Evolutionary conservation across 331 rosid species (phyloP).

Genomic region (Pyracantha coccinea): DNA sequence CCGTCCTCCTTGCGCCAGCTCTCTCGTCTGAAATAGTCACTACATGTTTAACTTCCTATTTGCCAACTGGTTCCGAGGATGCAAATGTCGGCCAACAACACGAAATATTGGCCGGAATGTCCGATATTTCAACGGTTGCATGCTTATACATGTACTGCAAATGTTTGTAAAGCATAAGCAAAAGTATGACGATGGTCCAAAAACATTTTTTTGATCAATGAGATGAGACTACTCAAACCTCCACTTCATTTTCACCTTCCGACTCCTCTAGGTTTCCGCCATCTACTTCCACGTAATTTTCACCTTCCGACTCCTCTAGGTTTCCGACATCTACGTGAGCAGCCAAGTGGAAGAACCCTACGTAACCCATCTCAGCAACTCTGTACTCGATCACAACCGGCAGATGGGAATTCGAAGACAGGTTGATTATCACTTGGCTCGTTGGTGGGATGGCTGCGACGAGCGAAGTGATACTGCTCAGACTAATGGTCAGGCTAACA

Average conservation of each 20-base stretch:
- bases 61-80: not conserved
- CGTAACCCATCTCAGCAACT: conserved; percentile 24
- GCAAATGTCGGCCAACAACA: not conserved
- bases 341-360: not conserved
- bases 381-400: conserved; percentile 61
- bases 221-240: conserved; percentile 3
- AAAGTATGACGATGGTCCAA: not conserved
- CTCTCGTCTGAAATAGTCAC: no score
- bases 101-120: not conserved
- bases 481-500: conserved; percentile 33
- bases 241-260: not conserved
- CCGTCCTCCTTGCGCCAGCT: no score
- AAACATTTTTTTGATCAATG: not conserved
- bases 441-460: conserved; percentile 45
- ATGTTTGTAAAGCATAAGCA: not conserved
- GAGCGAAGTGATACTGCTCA: conserved; percentile 40
- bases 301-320: not conserved
- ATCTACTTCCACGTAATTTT: not conserved
- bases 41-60: no score
- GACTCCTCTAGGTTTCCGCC: not conserved
- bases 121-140: not conserved
- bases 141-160: no score
- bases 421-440: conserved; percentile 39
- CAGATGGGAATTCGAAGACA: conserved; percentile 2
- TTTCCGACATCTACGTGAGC: not conserved